Percentiles rank a stretch among this genome's conserved stretches.
phyloP scores from a whole-genome alignment of 1,284 basidiomycete genomes.

The Ganoderma leucocontextum region DNA sequence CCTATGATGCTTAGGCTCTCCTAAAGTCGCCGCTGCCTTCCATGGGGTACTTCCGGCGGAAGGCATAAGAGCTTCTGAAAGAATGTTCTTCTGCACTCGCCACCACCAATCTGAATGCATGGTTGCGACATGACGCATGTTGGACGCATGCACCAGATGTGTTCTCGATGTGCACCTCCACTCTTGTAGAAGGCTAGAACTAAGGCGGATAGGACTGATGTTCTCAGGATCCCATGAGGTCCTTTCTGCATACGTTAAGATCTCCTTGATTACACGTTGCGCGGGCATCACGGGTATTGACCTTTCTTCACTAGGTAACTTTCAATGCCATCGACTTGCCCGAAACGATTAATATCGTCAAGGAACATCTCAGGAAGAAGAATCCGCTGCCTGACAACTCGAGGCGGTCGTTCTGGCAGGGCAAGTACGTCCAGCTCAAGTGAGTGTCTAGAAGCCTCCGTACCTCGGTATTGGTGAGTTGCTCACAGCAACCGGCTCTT shows the following conservation, averaged over 20 bases:
- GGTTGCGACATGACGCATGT: neutral
- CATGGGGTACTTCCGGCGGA: neutral
- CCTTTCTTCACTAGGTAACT: slow-evolving; percentile 43
- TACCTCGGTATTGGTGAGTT: neutral
- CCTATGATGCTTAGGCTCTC: neutral
- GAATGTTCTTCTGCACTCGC: neutral
- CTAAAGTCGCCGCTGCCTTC: neutral
- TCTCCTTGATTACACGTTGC: neutral
- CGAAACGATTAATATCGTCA: slow-evolving; percentile 52
- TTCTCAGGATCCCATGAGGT: neutral
- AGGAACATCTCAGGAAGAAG: slow-evolving; percentile 35
- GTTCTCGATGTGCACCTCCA: neutral
- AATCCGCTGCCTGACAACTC: neutral
- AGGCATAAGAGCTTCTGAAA: neutral
- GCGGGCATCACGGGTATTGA: neutral
- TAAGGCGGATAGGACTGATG: neutral
- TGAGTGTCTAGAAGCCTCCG: slow-evolving; percentile 11
- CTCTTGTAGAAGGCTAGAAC: neutral
- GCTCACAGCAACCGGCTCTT: neutral
- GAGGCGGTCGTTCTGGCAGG: slow-evolving; percentile 16
- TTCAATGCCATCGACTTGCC: slow-evolving; percentile 57
- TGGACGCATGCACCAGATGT: neutral
- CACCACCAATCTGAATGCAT: neutral
- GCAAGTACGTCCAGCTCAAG: slow-evolving; percentile 21
- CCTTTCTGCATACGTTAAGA: neutral